These are phyloP conservation scores for Biscogniauxia marginata DNA, from an alignment of 2,329 filamentous ascomycete species.

Conservation along the genomic window DNA sequence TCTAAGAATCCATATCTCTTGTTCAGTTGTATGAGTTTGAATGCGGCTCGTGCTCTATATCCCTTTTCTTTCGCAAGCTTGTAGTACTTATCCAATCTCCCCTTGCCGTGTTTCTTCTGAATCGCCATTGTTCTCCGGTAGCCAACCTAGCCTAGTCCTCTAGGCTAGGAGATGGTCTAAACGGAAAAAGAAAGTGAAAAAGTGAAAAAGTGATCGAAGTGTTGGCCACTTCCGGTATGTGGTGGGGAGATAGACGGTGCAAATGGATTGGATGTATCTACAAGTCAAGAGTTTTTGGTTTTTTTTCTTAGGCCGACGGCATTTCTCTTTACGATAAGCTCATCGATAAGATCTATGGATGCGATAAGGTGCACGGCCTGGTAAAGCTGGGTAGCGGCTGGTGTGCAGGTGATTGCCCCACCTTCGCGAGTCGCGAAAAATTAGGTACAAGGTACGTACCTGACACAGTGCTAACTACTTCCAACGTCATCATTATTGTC, in stretches of 20 bases:
- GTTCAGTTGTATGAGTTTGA: constrained; percentile 97
- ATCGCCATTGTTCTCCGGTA: constrained; percentile 69
- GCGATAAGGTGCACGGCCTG: too few relatives aligned
- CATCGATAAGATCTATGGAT: too few relatives aligned
- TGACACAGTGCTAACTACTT: neutral
- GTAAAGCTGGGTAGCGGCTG: too few relatives aligned
- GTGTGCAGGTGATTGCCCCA: neutral
- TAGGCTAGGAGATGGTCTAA: neutral
- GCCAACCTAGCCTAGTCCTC: constrained; percentile 1
- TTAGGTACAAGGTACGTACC: too few relatives aligned
- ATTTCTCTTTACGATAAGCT: too few relatives aligned
- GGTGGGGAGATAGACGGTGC: neutral
- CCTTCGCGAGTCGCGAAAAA: neutral
- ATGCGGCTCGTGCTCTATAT: constrained; percentile 91
- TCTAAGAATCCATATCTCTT: constrained; percentile 99
- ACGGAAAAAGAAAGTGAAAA: neutral
- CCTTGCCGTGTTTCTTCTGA: constrained; percentile 98
- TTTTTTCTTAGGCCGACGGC: too few relatives aligned
- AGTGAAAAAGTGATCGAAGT: too few relatives aligned
- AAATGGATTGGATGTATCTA: too few relatives aligned
- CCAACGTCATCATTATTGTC: neutral
- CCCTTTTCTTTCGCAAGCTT: constrained; percentile 88
- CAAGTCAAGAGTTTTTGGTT: too few relatives aligned
- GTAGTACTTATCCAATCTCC: constrained; percentile 53
- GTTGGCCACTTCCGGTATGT: neutral